phyloP scores from a whole-genome alignment of 306 rosid species.

The Fagus crenata region DNA sequence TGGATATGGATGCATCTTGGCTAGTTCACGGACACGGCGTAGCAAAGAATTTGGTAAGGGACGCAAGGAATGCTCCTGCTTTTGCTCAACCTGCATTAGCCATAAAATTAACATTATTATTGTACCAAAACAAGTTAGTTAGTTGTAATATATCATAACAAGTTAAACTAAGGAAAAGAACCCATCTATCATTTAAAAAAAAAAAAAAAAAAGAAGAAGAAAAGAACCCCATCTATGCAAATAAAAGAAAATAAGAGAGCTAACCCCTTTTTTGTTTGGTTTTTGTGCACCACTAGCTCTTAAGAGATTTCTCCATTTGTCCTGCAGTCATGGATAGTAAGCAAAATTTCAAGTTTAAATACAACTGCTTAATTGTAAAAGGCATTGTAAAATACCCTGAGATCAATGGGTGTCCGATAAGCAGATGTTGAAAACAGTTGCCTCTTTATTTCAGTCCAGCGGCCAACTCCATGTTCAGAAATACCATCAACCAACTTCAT shows the following conservation, averaged over 20 bases:
- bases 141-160: neutral
- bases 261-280: constrained; percentile 58
- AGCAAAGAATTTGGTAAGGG: constrained; percentile 63
- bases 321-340: constrained; percentile 53
- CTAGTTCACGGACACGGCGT: constrained; percentile 74
- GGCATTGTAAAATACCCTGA: constrained; percentile 60
- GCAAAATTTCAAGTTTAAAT: constrained; percentile 17
- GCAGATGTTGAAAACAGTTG: constrained; percentile 59
- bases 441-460: constrained; percentile 88
- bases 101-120: constrained; percentile 24
- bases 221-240: neutral
- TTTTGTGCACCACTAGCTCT: constrained; percentile 58
- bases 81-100: constrained; percentile 67
- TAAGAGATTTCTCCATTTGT: constrained; percentile 95
- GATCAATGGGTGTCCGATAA: constrained; percentile 93
- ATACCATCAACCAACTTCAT: constrained; percentile 83
- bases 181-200: too few species aligned
- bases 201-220: too few species aligned
- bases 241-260: constrained; percentile 9
- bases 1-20: constrained; percentile 83
- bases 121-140: neutral
- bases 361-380: constrained; percentile 15
- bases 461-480: constrained; percentile 90
- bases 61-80: constrained; percentile 49
- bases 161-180: neutral